These are phyloP conservation scores for Ceratobasidium sp. DNA, from an alignment of 1,284 basidiomycete species.

Conservation along the genomic window DNA sequence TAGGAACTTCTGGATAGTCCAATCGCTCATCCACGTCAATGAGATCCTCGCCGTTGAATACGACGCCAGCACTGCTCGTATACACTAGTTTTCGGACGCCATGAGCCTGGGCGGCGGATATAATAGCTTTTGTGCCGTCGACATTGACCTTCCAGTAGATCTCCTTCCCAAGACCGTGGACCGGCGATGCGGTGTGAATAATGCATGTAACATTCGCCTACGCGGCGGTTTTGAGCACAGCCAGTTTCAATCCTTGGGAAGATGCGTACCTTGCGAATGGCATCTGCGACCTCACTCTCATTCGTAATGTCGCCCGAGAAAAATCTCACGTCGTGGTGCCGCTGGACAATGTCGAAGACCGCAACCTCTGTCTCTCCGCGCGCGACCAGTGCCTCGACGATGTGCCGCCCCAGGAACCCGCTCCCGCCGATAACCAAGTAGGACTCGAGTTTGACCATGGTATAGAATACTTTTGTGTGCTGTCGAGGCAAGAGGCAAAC, in stretches of 20 bases:
- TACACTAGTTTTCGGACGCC: slow-evolving; percentile 89
- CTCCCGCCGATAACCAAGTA: slow-evolving; percentile 90
- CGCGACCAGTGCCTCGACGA: slow-evolving; percentile 80
- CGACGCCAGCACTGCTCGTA: slow-evolving; percentile 92
- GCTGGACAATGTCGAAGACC: slow-evolving; percentile 89
- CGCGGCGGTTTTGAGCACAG: neutral
- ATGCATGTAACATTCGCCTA: slow-evolving; percentile 84
- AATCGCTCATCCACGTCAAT: slow-evolving; percentile 90
- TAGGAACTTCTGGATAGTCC: slow-evolving; percentile 72
- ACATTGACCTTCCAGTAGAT: slow-evolving; percentile 95
- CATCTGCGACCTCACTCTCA: slow-evolving; percentile 71
- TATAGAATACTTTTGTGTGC: slow-evolving; percentile 29
- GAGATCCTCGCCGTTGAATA: slow-evolving; percentile 84
- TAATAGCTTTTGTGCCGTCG: slow-evolving; percentile 84
- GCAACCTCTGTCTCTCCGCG: slow-evolving; percentile 77
- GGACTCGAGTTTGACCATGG: slow-evolving; percentile 54
- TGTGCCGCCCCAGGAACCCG: slow-evolving; percentile 89
- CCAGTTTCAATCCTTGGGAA: neutral
- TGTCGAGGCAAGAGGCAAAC: slow-evolving; percentile 27
- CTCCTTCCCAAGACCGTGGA: slow-evolving; percentile 70
- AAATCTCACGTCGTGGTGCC: slow-evolving; percentile 78
- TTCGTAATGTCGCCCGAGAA: slow-evolving; percentile 86
- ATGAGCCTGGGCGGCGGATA: slow-evolving; percentile 76
- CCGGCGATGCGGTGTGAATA: slow-evolving; percentile 95
- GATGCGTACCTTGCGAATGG: slow-evolving; percentile 70